These are phyloP conservation scores for Fusarium longipes DNA, from an alignment of 2,329 filamentous ascomycete species.

Conservation along the genomic window DNA sequence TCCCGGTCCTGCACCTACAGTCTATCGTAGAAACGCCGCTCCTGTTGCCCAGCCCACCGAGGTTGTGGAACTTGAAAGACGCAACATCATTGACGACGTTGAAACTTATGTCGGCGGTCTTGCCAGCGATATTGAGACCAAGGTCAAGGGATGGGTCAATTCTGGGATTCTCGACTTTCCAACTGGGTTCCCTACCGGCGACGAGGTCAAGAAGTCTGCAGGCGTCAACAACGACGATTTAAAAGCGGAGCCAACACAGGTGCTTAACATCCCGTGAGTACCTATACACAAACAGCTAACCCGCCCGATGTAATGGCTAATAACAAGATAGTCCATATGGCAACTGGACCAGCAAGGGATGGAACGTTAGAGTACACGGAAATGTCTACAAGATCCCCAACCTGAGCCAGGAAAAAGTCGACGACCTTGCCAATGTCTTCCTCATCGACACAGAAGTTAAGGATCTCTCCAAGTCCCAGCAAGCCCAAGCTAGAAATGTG, in stretches of 20 bases:
- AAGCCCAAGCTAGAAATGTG: slow-evolving; percentile 77
- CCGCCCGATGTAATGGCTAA: neutral
- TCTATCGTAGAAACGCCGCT: slow-evolving; percentile 18
- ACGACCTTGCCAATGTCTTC: slow-evolving; percentile 77
- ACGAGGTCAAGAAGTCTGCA: slow-evolving; percentile 69
- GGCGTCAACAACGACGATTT: slow-evolving; percentile 68
- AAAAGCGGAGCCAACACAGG: slow-evolving; percentile 72
- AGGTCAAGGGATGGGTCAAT: slow-evolving; percentile 69
- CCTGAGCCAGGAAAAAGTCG: slow-evolving; percentile 70
- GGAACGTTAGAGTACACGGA: slow-evolving; percentile 81
- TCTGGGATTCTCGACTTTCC: slow-evolving; percentile 76
- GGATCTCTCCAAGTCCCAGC: slow-evolving; percentile 67
- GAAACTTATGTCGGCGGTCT: slow-evolving; percentile 63
- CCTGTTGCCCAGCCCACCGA: slow-evolving; percentile 44
- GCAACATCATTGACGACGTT: slow-evolving; percentile 55
- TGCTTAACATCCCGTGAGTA: slow-evolving; percentile 72
- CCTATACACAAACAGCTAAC: too few species aligned
- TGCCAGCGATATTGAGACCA: slow-evolving; percentile 63
- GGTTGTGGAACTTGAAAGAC: slow-evolving; percentile 42
- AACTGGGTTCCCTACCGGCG: slow-evolving; percentile 72
- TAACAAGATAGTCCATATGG: slow-evolving; percentile 64
- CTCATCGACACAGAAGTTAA: slow-evolving; percentile 72
- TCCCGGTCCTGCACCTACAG: slow-evolving; percentile 40
- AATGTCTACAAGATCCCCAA: slow-evolving; percentile 85
- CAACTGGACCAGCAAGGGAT: slow-evolving; percentile 83